Evolutionary conservation across 1,284 basidiomycete genomes (phyloP).

Genomic region (Coriolopsis trogii): DNA sequence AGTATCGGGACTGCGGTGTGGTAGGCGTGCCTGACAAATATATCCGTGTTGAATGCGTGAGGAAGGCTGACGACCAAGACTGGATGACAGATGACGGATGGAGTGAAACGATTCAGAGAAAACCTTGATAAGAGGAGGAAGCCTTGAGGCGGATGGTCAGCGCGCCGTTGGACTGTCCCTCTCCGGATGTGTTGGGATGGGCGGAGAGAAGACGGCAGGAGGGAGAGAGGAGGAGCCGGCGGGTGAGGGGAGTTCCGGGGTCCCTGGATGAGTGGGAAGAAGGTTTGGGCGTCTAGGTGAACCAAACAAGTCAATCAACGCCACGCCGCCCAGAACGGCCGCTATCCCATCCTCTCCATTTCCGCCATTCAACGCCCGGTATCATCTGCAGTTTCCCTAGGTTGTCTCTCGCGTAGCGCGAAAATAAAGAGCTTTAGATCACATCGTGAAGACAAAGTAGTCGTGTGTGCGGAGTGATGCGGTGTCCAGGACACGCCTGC

Average conservation of each 20-base stretch:
- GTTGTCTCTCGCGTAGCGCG: background rate
- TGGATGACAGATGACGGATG: conserved; percentile 21
- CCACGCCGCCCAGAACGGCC: conserved; percentile 32
- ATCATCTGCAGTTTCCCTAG: conserved; percentile 16
- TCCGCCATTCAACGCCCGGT: conserved; percentile 26
- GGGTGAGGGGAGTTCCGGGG: conserved; percentile 20
- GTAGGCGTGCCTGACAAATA: conserved; percentile 1
- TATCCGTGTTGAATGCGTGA: background rate
- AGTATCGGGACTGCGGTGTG: too few relatives aligned
- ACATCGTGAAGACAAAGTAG: conserved; percentile 2
- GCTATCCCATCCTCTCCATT: conserved; percentile 26
- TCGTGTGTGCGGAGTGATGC: background rate
- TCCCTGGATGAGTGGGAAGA: conserved; percentile 35
- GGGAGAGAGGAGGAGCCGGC: background rate
- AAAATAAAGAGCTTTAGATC: background rate
- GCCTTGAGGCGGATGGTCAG: conserved; percentile 7
- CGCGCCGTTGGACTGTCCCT: background rate
- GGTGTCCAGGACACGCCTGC: conserved; percentile 9
- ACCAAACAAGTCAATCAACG: conserved; percentile 36
- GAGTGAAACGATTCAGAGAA: background rate
- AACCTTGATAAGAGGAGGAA: background rate
- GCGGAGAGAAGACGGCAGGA: conserved; percentile 6
- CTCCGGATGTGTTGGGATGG: conserved; percentile 2
- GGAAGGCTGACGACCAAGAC: background rate
- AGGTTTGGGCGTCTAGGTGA: conserved; percentile 31